Base-by-base conservation (phyloP, 257 asterid species). In the Salvia rosmarinus region DNA sequence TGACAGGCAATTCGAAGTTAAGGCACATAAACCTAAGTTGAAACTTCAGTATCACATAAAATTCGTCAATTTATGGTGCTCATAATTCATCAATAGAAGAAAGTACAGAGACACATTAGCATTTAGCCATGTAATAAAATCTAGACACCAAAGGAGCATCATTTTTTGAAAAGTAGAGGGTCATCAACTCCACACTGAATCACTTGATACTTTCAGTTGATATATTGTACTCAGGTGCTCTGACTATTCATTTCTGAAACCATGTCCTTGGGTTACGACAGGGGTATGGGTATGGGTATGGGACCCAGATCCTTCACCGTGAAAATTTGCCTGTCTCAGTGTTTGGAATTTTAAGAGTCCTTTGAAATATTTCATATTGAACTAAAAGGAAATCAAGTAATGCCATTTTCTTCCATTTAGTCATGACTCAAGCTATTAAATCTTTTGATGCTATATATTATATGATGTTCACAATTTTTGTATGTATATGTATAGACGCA, bases 121-220 rank as follows among this genome's bases (percentile, higher is more conserved):
- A 49, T 68, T 50, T 68, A 47, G 50, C 44, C 54, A 65, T 34
- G 46, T 16, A 37, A 21, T 47, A 59, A 21, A 67, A 37, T 37
- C 42, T 37, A 67, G 64, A 60, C 4, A 23, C 20, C 65, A 54
- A 1, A 12, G 19, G 65, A 40, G 34, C 32, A 40, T 42, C 17
- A 5, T 19, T 51, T 71, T 28, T 44, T 43, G 40, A 30, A 60
- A 68, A 60, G 44, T 37, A 40, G 42, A 52, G 67, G 35, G 37
- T 43, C 17, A 61, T 46, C 64, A 57, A 34, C 7, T 58, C 12
- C 16, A 21, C 46, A 58, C 61, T 30, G 58, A 32, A 59, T 13
- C 46, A 71, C 25, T 20, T 30, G 49, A 28, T 40, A 59, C 61
- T 1, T 32, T 19, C 21, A 46, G 42, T 37, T 37, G 42, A 37